A percentile compares a stretch with the other conserved stretches of the same genome.
These are phyloP conservation scores for Epichloe aotearoae DNA, from an alignment of 2,329 filamentous ascomycete genomes.

Conservation along the genomic window DNA sequence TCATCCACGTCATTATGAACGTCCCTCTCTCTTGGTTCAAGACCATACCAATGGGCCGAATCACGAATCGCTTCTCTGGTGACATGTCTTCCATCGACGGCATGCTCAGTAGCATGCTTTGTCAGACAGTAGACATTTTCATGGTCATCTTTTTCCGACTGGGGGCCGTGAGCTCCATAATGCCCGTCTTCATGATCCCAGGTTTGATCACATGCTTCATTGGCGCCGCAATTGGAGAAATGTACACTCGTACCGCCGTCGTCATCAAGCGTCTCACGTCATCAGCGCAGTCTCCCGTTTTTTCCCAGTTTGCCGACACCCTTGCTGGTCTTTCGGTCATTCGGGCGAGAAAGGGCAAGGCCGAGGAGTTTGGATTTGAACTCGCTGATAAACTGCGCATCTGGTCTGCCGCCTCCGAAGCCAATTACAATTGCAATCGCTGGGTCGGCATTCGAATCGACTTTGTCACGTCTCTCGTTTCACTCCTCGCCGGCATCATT, in stretches of 20 bases:
- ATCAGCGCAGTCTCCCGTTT: conserved; percentile 40
- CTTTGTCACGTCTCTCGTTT: conserved; percentile 38
- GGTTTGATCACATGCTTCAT: conserved; percentile 31
- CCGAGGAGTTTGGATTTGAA: conserved; percentile 31
- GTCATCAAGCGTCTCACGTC: conserved; percentile 32
- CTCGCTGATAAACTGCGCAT: conserved; percentile 36
- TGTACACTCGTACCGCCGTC: conserved; percentile 37
- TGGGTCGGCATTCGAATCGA: conserved; percentile 44
- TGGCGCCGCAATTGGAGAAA: conserved; percentile 33
- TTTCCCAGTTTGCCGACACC: conserved; percentile 42
- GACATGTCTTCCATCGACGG: conserved; percentile 44
- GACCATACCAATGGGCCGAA: conserved; percentile 36
- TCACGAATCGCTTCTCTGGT: conserved; percentile 42
- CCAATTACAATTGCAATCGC: conserved; percentile 42
- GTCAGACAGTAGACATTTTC: conserved; percentile 26
- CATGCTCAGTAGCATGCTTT: conserved; percentile 31
- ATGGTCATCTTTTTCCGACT: conserved; percentile 32
- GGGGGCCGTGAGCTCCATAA: conserved; percentile 34
- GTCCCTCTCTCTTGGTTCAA: conserved; percentile 46
- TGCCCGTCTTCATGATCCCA: conserved; percentile 37
- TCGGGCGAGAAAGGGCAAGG: conserved; percentile 35
- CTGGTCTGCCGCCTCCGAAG: conserved; percentile 33
- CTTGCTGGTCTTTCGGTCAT: conserved; percentile 37
- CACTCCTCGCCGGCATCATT: conserved; percentile 37
- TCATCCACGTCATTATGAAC: conserved; percentile 37